Conservation (phyloP, 768 basidiomycete species). For the Mycena pura region DNA sequence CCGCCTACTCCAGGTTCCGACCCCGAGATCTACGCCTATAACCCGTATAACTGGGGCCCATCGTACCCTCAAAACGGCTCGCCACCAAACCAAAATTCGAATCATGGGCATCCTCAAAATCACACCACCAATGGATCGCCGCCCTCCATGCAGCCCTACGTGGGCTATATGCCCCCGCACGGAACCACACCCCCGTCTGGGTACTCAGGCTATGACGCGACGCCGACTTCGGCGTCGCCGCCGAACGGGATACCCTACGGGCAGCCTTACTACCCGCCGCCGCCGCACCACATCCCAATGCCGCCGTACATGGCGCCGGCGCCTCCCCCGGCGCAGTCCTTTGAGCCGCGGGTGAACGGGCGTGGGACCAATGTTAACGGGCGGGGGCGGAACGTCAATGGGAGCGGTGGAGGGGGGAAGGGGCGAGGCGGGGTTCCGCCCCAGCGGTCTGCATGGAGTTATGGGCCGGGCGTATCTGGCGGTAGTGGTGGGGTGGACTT, state of each 20-base stretch:
- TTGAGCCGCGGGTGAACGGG: background rate
- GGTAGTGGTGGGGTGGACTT: slow-evolving; percentile 20
- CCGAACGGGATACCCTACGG: slow-evolving; percentile 5
- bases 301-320: slow-evolving; percentile 24
- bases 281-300: slow-evolving; percentile 5
- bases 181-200: background rate
- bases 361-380: slow-evolving; percentile 1
- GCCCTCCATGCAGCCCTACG: slow-evolving; percentile 28
- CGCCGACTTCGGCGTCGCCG: slow-evolving; percentile 13
- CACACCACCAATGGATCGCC: slow-evolving; percentile 5
- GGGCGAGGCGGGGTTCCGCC: slow-evolving; percentile 38
- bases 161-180: background rate
- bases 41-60: slow-evolving; percentile 43
- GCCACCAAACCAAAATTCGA: slow-evolving; percentile 24
- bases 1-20: slow-evolving; percentile 42
- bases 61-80: slow-evolving; percentile 30
- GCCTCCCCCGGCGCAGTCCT: slow-evolving; percentile 4
- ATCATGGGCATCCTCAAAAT: slow-evolving; percentile 10
- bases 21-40: slow-evolving; percentile 34
- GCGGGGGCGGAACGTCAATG: slow-evolving; percentile 37
- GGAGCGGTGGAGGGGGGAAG: slow-evolving; percentile 30
- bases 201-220: slow-evolving; percentile 8
- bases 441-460: slow-evolving; percentile 69
- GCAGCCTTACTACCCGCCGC: slow-evolving; percentile 17
- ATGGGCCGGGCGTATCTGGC: slow-evolving; percentile 61